Evolutionary conservation across 208 protist genomes (phyloP).

Genomic region (Acanthamoeba rhysodes): DNA sequence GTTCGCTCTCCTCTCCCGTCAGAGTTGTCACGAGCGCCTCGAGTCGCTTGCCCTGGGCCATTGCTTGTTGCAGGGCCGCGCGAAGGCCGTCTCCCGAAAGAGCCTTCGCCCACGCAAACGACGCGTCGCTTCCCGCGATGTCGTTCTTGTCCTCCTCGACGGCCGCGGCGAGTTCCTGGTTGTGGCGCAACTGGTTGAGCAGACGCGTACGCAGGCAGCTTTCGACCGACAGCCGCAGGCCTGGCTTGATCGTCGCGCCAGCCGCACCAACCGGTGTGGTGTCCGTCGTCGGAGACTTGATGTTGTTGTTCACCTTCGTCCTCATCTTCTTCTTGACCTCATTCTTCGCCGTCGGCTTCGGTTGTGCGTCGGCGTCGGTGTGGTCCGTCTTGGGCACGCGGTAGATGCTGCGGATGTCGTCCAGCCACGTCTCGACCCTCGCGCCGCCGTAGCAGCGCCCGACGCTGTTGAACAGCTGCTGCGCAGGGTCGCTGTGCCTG

Average conservation of each 20-base stretch:
- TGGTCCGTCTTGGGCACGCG: background rate
- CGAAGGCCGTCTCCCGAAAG: background rate
- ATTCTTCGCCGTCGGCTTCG: background rate
- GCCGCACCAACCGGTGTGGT: too few species aligned
- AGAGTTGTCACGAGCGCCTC: background rate
- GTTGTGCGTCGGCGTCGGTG: background rate
- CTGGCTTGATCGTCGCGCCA: background rate
- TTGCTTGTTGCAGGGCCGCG: background rate
- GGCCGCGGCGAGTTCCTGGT: background rate
- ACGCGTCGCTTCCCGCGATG: background rate
- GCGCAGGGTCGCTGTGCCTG: too few species aligned
- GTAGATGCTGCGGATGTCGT: constrained; percentile 35
- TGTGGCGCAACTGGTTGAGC: background rate
- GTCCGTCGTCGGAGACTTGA: background rate
- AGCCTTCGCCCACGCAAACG: background rate
- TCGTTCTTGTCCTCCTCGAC: background rate
- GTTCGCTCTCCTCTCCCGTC: too few species aligned
- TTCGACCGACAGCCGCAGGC: background rate
- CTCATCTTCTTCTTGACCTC: background rate
- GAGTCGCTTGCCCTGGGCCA: background rate
- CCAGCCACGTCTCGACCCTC: background rate
- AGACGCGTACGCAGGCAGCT: background rate
- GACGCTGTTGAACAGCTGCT: background rate
- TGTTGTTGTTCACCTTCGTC: background rate
- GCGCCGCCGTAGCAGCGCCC: background rate